phyloP scores from a whole-genome alignment of 2,329 filamentous ascomycete genomes.

The Paecilomyces variotii region DNA sequence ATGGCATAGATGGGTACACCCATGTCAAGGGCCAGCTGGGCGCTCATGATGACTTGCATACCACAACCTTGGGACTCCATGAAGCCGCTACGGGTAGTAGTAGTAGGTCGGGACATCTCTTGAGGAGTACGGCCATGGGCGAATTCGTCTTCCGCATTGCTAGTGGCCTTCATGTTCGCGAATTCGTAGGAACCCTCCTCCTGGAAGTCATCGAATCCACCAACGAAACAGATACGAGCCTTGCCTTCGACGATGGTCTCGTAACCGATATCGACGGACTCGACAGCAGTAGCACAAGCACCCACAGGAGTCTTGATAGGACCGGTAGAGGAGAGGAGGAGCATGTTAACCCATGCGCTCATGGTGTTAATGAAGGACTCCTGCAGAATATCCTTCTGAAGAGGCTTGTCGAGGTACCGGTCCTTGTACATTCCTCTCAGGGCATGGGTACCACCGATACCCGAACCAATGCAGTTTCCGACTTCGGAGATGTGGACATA shows the following conservation, averaged over 20 bases:
- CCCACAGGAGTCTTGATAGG: conserved; percentile 98
- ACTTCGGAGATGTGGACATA: conserved; percentile 98
- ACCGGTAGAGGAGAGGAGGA: conserved; percentile 91
- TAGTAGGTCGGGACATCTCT: conserved; percentile 97
- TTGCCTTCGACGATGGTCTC: conserved; percentile 99
- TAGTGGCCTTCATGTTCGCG: conserved; percentile 99
- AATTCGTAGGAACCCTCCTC: conserved; percentile 99
- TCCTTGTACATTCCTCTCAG: conserved; percentile 98
- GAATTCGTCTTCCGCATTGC: conserved; percentile 95
- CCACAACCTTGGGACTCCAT: conserved; percentile 99
- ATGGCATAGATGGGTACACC: conserved; percentile 96
- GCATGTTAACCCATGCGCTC: conserved; percentile 99
- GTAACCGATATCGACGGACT: conserved; percentile 95
- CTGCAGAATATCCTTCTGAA: conserved; percentile 98
- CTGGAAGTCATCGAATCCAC: conserved; percentile 98
- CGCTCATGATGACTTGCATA: conserved; percentile 98
- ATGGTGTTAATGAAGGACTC: conserved; percentile 99
- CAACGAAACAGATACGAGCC: conserved; percentile 92
- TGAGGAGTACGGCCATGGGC: conserved; percentile 87
- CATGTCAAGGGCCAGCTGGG: conserved; percentile 93
- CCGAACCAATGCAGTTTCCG: conserved; percentile 95
- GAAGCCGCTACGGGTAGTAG: conserved; percentile 93
- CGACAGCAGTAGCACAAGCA: conserved; percentile 93
- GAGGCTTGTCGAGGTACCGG: conserved; percentile 88
- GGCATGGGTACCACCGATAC: conserved; percentile 90